A percentile compares a stretch with the other conserved stretches of the same genome.
Conservation (phyloP, 2,329 filamentous ascomycete genomes). For the Ophiostoma pallidulum region DNA sequence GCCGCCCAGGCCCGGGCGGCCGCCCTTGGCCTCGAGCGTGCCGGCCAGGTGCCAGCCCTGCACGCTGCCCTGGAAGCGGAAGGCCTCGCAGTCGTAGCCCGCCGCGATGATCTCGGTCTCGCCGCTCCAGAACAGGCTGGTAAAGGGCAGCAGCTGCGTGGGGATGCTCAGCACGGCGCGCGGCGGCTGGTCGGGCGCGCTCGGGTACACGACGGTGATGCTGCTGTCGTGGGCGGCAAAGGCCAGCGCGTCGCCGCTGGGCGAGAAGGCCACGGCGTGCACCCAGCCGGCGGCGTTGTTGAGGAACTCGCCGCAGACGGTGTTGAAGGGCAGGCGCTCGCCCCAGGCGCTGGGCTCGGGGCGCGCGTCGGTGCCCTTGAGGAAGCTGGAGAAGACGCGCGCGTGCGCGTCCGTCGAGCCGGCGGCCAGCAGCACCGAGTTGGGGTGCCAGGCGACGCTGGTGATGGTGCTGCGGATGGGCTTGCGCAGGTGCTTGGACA, state of each 20-base stretch:
- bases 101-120: conserved; percentile 93
- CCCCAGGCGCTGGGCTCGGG: conserved; percentile 88
- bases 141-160: conserved; percentile 85
- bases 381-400: conserved; percentile 86
- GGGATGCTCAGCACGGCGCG: conserved; percentile 81
- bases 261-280: conserved; percentile 86
- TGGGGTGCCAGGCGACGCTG: conserved; percentile 91
- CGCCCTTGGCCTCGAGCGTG: conserved; percentile 66
- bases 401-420: conserved; percentile 97
- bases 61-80: conserved; percentile 72
- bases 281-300: conserved; percentile 98
- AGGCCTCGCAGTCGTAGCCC: conserved; percentile 83
- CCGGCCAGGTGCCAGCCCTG: conserved; percentile 77
- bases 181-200: conserved; percentile 81
- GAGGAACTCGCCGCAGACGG: conserved; percentile 89
- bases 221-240: conserved; percentile 95
- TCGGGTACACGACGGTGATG: conserved; percentile 92
- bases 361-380: conserved; percentile 84
- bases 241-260: conserved; percentile 83
- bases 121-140: conserved; percentile 82
- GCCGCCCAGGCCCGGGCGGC: conserved; percentile 44
- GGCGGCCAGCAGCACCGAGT: conserved; percentile 87
- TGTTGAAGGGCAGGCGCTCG: conserved; percentile 93
- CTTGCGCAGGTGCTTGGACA: conserved; percentile 98
- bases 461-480: conserved; percentile 96